phyloP scores from a whole-genome alignment of 1,284 basidiomycete species.

The Caloboletus firmus region DNA sequence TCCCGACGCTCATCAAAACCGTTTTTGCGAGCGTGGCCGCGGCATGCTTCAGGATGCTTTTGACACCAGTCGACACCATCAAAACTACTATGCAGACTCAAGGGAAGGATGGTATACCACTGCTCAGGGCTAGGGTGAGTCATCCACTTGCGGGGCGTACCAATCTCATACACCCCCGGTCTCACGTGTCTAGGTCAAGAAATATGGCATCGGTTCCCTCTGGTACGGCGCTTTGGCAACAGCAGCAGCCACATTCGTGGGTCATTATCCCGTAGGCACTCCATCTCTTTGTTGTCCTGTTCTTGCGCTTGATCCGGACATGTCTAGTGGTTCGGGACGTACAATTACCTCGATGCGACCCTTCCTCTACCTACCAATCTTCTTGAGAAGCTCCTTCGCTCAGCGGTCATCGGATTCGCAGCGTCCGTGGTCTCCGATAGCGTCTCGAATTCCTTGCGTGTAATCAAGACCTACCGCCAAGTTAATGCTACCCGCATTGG shows the following conservation, averaged over 20 bases:
- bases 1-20: constrained; percentile 66
- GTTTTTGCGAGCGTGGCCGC: constrained; percentile 70
- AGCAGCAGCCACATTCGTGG: constrained; percentile 89
- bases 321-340: constrained; percentile 72
- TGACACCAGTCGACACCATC: constrained; percentile 87
- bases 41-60: constrained; percentile 77
- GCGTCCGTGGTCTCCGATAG: constrained; percentile 83
- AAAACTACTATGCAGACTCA: constrained; percentile 93
- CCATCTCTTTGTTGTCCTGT: not conserved
- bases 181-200: constrained; percentile 51
- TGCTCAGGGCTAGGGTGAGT: constrained; percentile 65
- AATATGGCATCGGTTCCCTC: constrained; percentile 72
- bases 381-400: constrained; percentile 63
- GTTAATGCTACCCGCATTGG: constrained; percentile 77
- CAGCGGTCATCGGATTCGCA: constrained; percentile 84
- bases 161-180: not conserved
- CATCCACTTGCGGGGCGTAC: not conserved
- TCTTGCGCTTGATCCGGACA: not conserved
- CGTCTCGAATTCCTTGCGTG: constrained; percentile 83
- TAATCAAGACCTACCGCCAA: constrained; percentile 90
- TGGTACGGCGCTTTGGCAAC: constrained; percentile 90
- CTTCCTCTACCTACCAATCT: constrained; percentile 60
- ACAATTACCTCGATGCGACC: constrained; percentile 71
- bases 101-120: constrained; percentile 63
- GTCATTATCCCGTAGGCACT: constrained; percentile 69